Conservation (phyloP, 768 basidiomycete species). For the Gelatoporia subvermispora region DNA sequence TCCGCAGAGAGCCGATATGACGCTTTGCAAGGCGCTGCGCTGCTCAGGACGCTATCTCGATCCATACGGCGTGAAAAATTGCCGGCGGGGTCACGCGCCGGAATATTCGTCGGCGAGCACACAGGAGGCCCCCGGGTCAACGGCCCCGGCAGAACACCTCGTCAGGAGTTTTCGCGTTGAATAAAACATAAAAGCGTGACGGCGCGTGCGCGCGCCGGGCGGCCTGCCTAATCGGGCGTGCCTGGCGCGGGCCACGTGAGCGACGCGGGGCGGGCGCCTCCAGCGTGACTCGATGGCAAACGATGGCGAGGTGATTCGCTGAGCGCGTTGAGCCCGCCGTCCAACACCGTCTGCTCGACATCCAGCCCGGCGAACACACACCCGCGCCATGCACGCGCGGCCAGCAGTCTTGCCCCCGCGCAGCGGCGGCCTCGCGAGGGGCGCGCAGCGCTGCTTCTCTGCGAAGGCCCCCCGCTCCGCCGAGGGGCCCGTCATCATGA, state of each 20-base stretch:
- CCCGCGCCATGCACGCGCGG: constrained; percentile 8
- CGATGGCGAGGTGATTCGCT: not conserved
- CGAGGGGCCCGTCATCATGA: constrained; percentile 35
- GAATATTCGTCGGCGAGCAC: too few relatives aligned
- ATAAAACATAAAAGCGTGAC: not conserved
- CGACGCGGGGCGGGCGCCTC: not conserved
- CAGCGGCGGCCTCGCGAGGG: constrained; percentile 5
- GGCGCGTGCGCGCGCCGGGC: not conserved
- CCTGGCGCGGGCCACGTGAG: not conserved
- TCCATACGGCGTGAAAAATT: not conserved
- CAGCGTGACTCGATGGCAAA: not conserved
- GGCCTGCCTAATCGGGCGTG: not conserved
- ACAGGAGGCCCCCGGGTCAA: too few relatives aligned
- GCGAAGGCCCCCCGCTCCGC: constrained; percentile 8
- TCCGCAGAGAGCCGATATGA: too few relatives aligned
- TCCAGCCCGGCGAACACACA: too few relatives aligned
- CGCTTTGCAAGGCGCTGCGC: not conserved
- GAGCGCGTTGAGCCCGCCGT: too few relatives aligned
- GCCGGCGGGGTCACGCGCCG: too few relatives aligned
- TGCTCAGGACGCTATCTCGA: constrained; percentile 16
- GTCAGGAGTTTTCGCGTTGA: too few relatives aligned
- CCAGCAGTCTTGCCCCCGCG: constrained; percentile 8
- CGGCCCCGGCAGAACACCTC: too few relatives aligned
- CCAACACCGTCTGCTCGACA: too few relatives aligned
- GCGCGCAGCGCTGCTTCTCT: constrained; percentile 13